Conservation (phyloP, 306 rosid species). For the Trifolium subterraneum region DNA sequence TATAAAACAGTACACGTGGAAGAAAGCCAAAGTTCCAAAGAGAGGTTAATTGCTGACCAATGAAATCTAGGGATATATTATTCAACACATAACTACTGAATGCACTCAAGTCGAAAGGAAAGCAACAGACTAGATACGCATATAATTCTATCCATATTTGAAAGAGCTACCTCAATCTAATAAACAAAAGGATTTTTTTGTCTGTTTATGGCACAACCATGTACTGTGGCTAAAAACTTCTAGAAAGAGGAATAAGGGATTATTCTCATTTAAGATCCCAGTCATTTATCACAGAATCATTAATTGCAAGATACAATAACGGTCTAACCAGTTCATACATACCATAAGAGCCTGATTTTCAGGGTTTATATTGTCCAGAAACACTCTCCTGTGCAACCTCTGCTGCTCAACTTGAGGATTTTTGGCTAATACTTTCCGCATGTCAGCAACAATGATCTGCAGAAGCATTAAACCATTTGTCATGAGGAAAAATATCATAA, state of each 20-base stretch:
- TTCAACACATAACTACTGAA: neutral
- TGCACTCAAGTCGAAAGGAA: conserved; percentile 1
- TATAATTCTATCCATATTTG: neutral
- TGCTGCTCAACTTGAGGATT: conserved; percentile 96
- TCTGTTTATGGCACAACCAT: conserved; percentile 15
- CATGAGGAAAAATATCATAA: conserved; percentile 17
- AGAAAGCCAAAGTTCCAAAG: conserved; percentile 17
- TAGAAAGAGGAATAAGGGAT: conserved; percentile 8
- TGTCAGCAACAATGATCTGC: conserved; percentile 94
- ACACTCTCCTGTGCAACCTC: conserved; percentile 94
- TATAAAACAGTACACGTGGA: conserved; percentile 28
- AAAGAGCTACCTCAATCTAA: conserved; percentile 17
- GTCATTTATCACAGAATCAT: conserved; percentile 27
- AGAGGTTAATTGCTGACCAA: conserved; percentile 2
- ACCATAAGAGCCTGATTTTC: conserved; percentile 94
- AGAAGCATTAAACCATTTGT: conserved; percentile 43
- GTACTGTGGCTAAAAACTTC: conserved; percentile 29
- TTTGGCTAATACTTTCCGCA: conserved; percentile 96
- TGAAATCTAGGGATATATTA: neutral
- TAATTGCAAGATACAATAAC: neutral
- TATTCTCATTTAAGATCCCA: conserved; percentile 33
- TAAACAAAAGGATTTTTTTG: conserved; percentile 14
- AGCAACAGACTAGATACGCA: neutral
- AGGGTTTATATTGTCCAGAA: conserved; percentile 78
- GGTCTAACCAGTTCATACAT: conserved; percentile 50